These are phyloP conservation scores for Trichophyton schoenleinii DNA, from an alignment of 2,329 filamentous ascomycete species.

Conservation along the genomic window DNA sequence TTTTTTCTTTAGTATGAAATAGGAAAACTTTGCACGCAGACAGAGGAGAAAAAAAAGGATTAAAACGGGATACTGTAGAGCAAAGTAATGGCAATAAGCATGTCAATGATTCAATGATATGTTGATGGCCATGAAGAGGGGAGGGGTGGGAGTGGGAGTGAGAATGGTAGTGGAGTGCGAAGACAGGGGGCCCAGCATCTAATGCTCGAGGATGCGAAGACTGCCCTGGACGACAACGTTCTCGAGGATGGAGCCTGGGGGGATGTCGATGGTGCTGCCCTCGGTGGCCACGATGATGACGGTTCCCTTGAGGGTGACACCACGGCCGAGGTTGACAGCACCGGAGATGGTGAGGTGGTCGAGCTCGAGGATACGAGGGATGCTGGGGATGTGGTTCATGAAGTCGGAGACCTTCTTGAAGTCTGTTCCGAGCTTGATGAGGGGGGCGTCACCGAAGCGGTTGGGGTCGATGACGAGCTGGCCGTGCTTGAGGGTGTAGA, in stretches of 20 bases:
- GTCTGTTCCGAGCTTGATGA: constrained; percentile 97
- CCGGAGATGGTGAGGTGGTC: constrained; percentile 91
- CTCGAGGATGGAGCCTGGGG: constrained; percentile 90
- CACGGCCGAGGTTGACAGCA: constrained; percentile 89
- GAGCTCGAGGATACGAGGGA: constrained; percentile 39
- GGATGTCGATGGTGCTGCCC: constrained; percentile 94
- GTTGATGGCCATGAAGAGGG: not conserved
- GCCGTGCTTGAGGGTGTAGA: constrained; percentile 97
- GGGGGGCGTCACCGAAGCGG: constrained; percentile 88
- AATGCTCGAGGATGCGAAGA: constrained; percentile 61
- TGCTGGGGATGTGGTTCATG: constrained; percentile 40
- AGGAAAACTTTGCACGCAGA: not conserved
- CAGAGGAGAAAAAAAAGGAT: not conserved
- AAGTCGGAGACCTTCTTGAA: constrained; percentile 98
- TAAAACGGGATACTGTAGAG: not conserved
- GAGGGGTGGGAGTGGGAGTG: too few relatives aligned
- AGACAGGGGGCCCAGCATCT: constrained; percentile 18
- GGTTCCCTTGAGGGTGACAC: constrained; percentile 89
- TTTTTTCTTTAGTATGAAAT: not conserved
- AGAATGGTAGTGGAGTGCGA: not conserved
- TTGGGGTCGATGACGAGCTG: constrained; percentile 94
- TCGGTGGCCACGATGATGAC: constrained; percentile 98
- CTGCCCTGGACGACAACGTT: constrained; percentile 98
- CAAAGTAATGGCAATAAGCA: not conserved
- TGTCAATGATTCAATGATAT: too few relatives aligned